Evolutionary conservation across 768 basidiomycete species (phyloP), one percentile per base, ranked within the genome.

Genomic region (Phlebiopsis gigantea): DNA sequence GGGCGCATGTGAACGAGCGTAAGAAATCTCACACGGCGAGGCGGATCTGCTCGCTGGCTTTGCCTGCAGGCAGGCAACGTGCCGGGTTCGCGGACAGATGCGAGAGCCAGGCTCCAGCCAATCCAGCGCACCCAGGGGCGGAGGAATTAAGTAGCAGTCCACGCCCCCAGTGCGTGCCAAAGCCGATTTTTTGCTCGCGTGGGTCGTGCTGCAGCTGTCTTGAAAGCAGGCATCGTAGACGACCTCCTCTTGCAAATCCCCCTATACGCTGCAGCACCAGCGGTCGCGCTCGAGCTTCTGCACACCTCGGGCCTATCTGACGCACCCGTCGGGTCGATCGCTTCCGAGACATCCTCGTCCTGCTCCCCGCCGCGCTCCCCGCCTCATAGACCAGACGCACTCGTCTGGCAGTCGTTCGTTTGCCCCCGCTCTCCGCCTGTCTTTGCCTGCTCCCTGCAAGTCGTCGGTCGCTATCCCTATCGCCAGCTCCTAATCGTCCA

Each of bases 31-130:
- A 62, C 57, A 63, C 58, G 59, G 59, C 54, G 45, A 62, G 17
- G 59, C 57, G 61, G 65, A 66, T 65, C 59, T 65, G 61, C 41
- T 21, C 39, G 61, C 51, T 9, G 42, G 28, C 49, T 53, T 39
- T 66, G 67, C 67, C 67, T 68, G 67, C 67, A 68, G 67, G 67
- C 67, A 65, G 56, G 58, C 34, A 65, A 65, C 67, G 67, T 68
- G 67, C 63, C 59, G 61, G 41, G 59, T 62, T 57, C 58, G 31
- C 51, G 59, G 56, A 53, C 56, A 61, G 63, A 63, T 61, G 58
- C 57, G 57, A 21, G 30, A 61, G 46, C 34, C 53, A 39, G 28
- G 41, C 8, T 17, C 43, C 53, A 57, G 60, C 67, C 67, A 66
- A 68, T 68, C 57, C 51, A 59, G 61, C 58, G 54, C 55, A 55